Percentiles rank a stretch among this genome's conserved stretches.
Evolutionary conservation across 129 eudicot genomes (phyloP).

Genomic region (Centaurea solstitialis): DNA sequence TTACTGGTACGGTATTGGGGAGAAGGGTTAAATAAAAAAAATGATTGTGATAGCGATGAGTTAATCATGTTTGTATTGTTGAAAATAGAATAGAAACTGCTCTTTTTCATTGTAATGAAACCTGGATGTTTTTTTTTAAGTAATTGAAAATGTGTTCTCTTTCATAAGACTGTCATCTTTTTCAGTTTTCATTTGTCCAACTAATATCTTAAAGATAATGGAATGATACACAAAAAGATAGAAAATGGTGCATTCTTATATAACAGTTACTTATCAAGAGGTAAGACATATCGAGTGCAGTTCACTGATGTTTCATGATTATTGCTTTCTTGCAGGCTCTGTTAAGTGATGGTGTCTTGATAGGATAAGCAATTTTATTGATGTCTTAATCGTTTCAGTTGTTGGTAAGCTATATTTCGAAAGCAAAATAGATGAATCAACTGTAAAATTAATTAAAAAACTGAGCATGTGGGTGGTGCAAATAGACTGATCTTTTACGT

Average conservation of each 20-base stretch:
- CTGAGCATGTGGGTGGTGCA: not conserved
- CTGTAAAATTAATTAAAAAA: not conserved
- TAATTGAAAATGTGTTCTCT: not conserved
- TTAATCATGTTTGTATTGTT: constrained; percentile 9
- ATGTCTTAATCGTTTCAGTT: constrained; percentile 7
- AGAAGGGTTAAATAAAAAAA: constrained; percentile 13
- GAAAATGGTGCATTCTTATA: not conserved
- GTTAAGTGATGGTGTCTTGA: not conserved
- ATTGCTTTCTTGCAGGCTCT: not conserved
- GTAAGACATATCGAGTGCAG: not conserved
- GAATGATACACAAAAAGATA: not conserved
- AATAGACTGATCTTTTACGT: constrained; percentile 10
- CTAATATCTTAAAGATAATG: not conserved
- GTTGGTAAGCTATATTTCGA: not conserved
- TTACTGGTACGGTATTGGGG: not conserved
- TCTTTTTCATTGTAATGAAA: constrained; percentile 4
- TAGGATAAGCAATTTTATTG: not conserved
- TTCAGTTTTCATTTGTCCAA: constrained; percentile 2
- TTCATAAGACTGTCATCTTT: not conserved
- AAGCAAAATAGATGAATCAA: not conserved
- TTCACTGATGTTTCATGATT: not conserved
- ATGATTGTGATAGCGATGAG: constrained; percentile 10
- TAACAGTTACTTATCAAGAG: not conserved
- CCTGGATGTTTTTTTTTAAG: constrained; percentile 2
- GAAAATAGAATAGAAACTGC: not conserved